These are phyloP conservation scores for Gossypium anomalum DNA, from an alignment of 345 rosid species.

Conservation along the genomic window DNA sequence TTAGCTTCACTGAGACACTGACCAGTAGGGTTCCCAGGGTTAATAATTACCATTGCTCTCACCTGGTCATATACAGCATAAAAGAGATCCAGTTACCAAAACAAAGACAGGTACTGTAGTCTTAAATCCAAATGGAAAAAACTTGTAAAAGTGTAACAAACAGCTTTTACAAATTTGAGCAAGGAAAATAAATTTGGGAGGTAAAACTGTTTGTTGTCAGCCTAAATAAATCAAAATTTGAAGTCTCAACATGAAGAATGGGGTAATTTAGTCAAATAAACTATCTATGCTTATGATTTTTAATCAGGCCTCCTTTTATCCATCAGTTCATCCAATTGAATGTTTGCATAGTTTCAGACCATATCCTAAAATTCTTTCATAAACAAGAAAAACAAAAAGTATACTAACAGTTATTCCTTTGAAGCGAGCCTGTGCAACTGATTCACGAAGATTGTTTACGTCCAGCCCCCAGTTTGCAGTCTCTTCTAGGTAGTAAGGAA, in stretches of 20 bases:
- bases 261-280: constrained; percentile 1
- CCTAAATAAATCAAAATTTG: not conserved
- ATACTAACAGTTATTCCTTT: constrained; percentile 80
- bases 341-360: not conserved
- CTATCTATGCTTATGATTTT: not conserved
- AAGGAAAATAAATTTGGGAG: not conserved
- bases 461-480: constrained; percentile 98
- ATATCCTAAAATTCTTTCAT: constrained; percentile 8
- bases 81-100: constrained; percentile 4
- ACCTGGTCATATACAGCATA: constrained; percentile 43
- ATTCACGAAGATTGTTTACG: constrained; percentile 60
- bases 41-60: constrained; percentile 96
- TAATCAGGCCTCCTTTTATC: not conserved
- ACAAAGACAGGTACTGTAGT: not conserved
- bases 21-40: constrained; percentile 99
- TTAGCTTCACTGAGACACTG: constrained; percentile 93
- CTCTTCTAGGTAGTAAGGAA: constrained; percentile 89
- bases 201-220: constrained; percentile 11
- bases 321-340: constrained; percentile 15
- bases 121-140: constrained; percentile 12
- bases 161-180: not conserved
- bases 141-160: not conserved
- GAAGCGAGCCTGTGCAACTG: constrained; percentile 74
- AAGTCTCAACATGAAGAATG: not conserved
- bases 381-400: constrained; percentile 19